phyloP scores from a whole-genome alignment of 2,329 filamentous ascomycete genomes.

The Clarireedia monteithiana region DNA sequence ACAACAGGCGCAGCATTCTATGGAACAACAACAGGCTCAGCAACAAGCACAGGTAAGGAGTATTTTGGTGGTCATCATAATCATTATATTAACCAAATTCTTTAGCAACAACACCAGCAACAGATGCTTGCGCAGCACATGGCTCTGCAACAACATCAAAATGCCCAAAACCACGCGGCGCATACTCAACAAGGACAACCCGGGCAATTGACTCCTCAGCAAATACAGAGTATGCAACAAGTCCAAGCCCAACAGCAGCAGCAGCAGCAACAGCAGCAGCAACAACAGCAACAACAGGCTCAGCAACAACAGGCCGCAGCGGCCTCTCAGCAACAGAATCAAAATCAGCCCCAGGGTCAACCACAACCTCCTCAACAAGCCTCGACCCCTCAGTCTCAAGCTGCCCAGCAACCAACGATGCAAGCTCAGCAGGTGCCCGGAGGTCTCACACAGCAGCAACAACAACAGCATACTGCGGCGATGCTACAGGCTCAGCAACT shows the following conservation, averaged over 20 bases:
- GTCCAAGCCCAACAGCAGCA: slow-evolving; percentile 39
- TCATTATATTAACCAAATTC: slow-evolving; percentile 10
- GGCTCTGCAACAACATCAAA: slow-evolving; percentile 37
- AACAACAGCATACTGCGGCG: slow-evolving; percentile 32
- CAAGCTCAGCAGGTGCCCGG: slow-evolving; percentile 34
- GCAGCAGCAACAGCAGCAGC: slow-evolving; percentile 31
- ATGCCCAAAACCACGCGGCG: slow-evolving; percentile 36
- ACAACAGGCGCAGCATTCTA: slow-evolving; percentile 30
- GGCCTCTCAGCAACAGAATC: slow-evolving; percentile 39
- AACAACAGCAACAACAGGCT: slow-evolving; percentile 19
- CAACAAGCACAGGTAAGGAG: slow-evolving; percentile 30
- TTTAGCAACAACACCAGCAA: slow-evolving; percentile 19
- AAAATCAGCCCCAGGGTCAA: slow-evolving; percentile 38
- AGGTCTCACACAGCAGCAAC: slow-evolving; percentile 32
- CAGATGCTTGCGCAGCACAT: slow-evolving; percentile 41
- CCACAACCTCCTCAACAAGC: slow-evolving; percentile 35
- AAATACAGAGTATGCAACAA: slow-evolving; percentile 38
- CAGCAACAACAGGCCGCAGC: slow-evolving; percentile 25
- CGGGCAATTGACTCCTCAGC: slow-evolving; percentile 41
- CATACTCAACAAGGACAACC: slow-evolving; percentile 37
- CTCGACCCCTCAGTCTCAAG: slow-evolving; percentile 34
- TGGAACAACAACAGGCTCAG: slow-evolving; percentile 32
- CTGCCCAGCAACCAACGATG: slow-evolving; percentile 29
- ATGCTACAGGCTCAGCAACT: slow-evolving; percentile 23
- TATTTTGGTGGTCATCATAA: background rate